These are phyloP conservation scores for Tetrahymena thermophila DNA, from an alignment of 73 alveolate species.

Conservation along the genomic window DNA sequence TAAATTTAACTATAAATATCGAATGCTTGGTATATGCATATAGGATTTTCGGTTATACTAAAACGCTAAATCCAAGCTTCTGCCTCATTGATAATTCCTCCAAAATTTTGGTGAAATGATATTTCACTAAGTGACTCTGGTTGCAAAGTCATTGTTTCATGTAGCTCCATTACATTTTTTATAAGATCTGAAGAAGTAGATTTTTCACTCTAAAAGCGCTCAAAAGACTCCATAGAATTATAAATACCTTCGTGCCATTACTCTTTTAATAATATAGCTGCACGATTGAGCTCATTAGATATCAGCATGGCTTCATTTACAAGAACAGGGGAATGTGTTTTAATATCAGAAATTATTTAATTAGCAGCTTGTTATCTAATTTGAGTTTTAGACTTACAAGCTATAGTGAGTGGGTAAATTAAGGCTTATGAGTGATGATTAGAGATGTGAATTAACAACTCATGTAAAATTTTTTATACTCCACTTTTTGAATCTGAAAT, in stretches of 20 bases:
- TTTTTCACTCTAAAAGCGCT: slow-evolving; percentile 67
- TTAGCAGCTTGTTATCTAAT: slow-evolving; percentile 82
- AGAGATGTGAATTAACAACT: slow-evolving; percentile 75
- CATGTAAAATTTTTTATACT: slow-evolving; percentile 64
- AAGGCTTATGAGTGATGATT: slow-evolving; percentile 85
- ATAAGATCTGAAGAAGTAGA: slow-evolving; percentile 51
- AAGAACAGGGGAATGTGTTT: slow-evolving; percentile 64
- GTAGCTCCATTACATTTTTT: slow-evolving; percentile 67
- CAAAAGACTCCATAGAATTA: slow-evolving; percentile 85
- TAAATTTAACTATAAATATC: slow-evolving; percentile 76
- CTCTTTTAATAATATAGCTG: slow-evolving; percentile 87
- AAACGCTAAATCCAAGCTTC: slow-evolving; percentile 72
- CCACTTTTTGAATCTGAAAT: slow-evolving; percentile 73
- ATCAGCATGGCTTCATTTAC: slow-evolving; percentile 83
- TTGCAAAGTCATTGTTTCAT: slow-evolving; percentile 67
- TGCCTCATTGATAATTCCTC: slow-evolving; percentile 83
- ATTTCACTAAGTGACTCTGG: slow-evolving; percentile 94
- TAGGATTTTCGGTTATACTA: slow-evolving; percentile 46
- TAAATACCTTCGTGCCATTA: slow-evolving; percentile 93
- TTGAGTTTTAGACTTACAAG: slow-evolving; percentile 76
- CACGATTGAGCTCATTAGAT: slow-evolving; percentile 87
- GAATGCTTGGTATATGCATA: slow-evolving; percentile 88
- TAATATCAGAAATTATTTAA: slow-evolving; percentile 70
- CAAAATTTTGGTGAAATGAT: slow-evolving; percentile 84
- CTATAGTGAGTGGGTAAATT: slow-evolving; percentile 88